Conservation (phyloP, 2,329 filamentous ascomycete species). For the Verticillium nonalfalfae region DNA sequence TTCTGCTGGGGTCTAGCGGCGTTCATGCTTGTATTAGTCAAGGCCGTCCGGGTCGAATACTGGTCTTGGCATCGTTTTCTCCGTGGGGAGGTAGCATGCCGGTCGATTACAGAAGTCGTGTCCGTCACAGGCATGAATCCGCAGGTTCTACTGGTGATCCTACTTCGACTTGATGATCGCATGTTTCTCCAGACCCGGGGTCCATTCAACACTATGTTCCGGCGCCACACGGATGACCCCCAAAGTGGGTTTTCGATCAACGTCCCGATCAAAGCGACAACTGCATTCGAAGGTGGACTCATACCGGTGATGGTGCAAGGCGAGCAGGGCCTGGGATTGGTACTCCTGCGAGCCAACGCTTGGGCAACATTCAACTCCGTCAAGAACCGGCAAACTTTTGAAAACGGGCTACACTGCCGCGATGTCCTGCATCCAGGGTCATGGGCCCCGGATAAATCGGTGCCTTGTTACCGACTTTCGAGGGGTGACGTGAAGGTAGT, state of each 20-base stretch:
- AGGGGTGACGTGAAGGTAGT: neutral
- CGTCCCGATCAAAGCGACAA: slow-evolving; percentile 6
- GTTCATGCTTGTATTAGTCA: slow-evolving; percentile 18
- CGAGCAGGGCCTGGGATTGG: neutral
- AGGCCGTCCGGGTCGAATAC: slow-evolving; percentile 14
- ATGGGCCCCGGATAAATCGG: neutral
- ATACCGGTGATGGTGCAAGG: neutral
- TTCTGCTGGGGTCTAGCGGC: slow-evolving; percentile 19
- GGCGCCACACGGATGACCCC: neutral
- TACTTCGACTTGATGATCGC: slow-evolving; percentile 15
- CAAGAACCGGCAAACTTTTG: neutral
- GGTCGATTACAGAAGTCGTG: slow-evolving; percentile 16
- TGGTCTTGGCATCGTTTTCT: slow-evolving; percentile 25
- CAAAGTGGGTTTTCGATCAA: slow-evolving; percentile 17
- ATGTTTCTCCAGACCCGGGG: slow-evolving; percentile 14
- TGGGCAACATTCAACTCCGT: neutral
- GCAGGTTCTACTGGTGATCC: slow-evolving; percentile 17
- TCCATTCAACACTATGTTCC: slow-evolving; percentile 17
- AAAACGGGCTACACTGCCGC: neutral
- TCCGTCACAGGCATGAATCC: slow-evolving; percentile 14
- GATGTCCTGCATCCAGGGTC: neutral
- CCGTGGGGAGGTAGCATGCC: slow-evolving; percentile 15
- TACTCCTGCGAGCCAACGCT: neutral
- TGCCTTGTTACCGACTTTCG: neutral
- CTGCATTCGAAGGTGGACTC: neutral